These are phyloP conservation scores for Penicillium angulare DNA, from an alignment of 495 filamentous ascomycete species.

Conservation along the genomic window DNA sequence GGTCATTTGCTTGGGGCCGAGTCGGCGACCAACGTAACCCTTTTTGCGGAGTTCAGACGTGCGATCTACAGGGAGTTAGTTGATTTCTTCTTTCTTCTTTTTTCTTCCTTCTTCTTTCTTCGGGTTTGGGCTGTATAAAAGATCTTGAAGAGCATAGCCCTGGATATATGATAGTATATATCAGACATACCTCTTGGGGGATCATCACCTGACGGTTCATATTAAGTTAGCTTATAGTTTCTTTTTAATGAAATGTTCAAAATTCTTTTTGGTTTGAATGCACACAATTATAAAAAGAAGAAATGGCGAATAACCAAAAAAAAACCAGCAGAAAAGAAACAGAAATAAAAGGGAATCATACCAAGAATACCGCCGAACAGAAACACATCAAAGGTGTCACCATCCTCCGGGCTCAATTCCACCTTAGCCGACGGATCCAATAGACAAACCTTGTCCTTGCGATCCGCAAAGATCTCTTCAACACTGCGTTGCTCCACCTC, in stretches of 20 bases:
- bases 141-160: too few relatives aligned
- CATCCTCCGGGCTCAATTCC: conserved; percentile 82
- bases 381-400: conserved; percentile 80
- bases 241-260: too few relatives aligned
- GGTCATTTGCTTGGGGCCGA: conserved; percentile 96
- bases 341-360: conserved; percentile 39
- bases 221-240: background rate
- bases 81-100: background rate
- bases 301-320: too few relatives aligned
- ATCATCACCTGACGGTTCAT: conserved; percentile 68
- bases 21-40: conserved; percentile 81
- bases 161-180: background rate
- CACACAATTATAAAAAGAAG: too few relatives aligned
- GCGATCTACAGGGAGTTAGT: conserved; percentile 70
- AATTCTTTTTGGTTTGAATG: too few relatives aligned
- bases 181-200: conserved; percentile 77
- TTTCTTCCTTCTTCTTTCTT: background rate
- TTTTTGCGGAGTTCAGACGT: conserved; percentile 91
- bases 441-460: conserved; percentile 74
- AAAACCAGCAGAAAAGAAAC: background rate
- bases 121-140: too few relatives aligned
- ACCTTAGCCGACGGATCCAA: conserved; percentile 79
- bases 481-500: conserved; percentile 68
- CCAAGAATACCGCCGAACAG: conserved; percentile 95
- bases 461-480: conserved; percentile 69